Evolutionary conservation across 495 filamentous ascomycete genomes (phyloP), one percentile per base, ranked within the genome.

Genomic region (Talaromyces nanjingensis): DNA sequence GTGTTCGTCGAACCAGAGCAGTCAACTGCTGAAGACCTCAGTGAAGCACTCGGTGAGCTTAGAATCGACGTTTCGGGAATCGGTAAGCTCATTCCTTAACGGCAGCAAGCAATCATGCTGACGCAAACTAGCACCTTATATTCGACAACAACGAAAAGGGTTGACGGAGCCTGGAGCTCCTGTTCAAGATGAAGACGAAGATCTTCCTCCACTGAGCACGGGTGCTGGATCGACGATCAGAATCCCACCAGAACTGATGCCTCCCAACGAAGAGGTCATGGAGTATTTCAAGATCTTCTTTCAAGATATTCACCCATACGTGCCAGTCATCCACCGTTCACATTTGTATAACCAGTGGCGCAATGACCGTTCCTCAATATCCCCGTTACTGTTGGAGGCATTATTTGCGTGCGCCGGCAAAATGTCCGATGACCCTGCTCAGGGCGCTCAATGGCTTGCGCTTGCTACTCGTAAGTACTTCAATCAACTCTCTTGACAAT

Each of bases 241-340:
- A 62, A 98, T 99, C 66, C 94, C 93, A 4, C 90, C 91, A 11
- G 92, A 94, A 66, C 83, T 98, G 67, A 97, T 98, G 92, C 94
- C 94, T 6, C 83, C 88, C 11, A 92, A 97, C 33, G 87, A 90
- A 56, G 91, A 89, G 60, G 88, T 89, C 24, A 77, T 91, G 75
- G 81, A 90, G 34, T 96, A 93, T 71, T 96, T 99, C 74, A 87
- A 94, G 45, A 89, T 96, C 49, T 99, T 92, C 69, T 99, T 99
- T 69, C 79, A 82, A 60, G 86, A 97, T 67, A 91, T 97, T 37
- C 94, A 99, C 67, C 93, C 96, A 7, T 99, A 97, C 70, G 87
- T 96, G n/a, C 94, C 94, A 0, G 91, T 99, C 1, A 76, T 98
- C 62, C 93, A 96, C 73, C 88, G 91, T 68, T 74, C 84, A 16